Conservation (phyloP, 176 grass and related monocot species). For the Elymus sibiricus region DNA sequence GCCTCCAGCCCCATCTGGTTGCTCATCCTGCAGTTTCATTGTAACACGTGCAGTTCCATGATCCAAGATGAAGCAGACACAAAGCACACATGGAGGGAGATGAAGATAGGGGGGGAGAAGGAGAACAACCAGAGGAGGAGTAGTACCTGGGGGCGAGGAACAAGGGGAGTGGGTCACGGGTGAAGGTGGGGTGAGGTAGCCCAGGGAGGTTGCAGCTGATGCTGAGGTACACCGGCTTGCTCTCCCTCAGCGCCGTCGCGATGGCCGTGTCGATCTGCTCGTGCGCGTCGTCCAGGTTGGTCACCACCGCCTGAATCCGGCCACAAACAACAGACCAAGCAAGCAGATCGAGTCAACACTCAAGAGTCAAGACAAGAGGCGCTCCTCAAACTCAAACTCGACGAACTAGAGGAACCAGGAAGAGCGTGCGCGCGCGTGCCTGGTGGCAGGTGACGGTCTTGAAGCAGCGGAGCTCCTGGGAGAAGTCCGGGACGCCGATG, state of each 20-base stretch:
- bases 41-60: too few relatives aligned
- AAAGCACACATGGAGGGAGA: too few relatives aligned
- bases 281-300: slow-evolving; percentile 68
- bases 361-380: too few relatives aligned
- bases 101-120: too few relatives aligned
- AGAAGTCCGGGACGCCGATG: too few relatives aligned
- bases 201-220: slow-evolving; percentile 71
- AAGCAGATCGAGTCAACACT: too few relatives aligned
- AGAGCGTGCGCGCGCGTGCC: too few relatives aligned
- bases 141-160: slow-evolving; percentile 48
- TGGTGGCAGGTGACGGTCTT: too few relatives aligned
- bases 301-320: slow-evolving; percentile 49
- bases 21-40: slow-evolving; percentile 18
- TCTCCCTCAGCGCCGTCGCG: slow-evolving; percentile 60
- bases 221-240: slow-evolving; percentile 86
- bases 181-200: slow-evolving; percentile 66
- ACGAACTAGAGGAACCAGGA: too few relatives aligned
- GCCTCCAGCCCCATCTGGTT: slow-evolving; percentile 41
- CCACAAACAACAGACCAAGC: too few relatives aligned
- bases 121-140: neutral
- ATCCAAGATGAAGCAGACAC: neutral
- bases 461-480: too few relatives aligned
- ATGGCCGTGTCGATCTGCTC: slow-evolving; percentile 82
- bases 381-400: too few relatives aligned
- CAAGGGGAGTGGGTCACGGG: slow-evolving; percentile 42